phyloP scores from a whole-genome alignment of 352 stramenopile species.

The Saprolegnia diclina region DNA sequence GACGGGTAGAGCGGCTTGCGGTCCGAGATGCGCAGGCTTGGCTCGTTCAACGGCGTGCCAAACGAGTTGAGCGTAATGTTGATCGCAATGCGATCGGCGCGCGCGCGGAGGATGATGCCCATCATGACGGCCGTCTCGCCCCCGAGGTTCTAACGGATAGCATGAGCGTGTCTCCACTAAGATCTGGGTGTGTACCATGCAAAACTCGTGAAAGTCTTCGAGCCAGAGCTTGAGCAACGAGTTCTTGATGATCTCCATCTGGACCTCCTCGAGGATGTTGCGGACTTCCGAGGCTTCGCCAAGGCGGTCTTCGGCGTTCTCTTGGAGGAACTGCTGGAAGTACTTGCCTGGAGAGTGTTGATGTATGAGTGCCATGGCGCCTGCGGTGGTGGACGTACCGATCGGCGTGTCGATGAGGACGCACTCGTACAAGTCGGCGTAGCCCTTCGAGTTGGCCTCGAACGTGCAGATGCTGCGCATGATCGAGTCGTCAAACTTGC shows the following conservation, averaged over 20 bases:
- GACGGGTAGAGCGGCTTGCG: constrained; percentile 96
- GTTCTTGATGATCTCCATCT: constrained; percentile 99
- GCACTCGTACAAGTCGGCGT: constrained; percentile 98
- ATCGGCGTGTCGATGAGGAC: constrained; percentile 99
- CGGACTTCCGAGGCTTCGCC: constrained; percentile 85
- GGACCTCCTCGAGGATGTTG: constrained; percentile 97
- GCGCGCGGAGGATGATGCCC: constrained; percentile 92
- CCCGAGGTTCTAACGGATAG: constrained; percentile 71
- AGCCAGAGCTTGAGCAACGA: constrained; percentile 98
- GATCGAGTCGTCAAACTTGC: constrained; percentile 98
- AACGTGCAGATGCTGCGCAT: constrained; percentile 99
- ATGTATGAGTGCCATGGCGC: background rate
- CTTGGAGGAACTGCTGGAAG: constrained; percentile 96
- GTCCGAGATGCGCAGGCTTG: constrained; percentile 94
- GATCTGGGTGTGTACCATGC: constrained; percentile 42
- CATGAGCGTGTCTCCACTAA: background rate
- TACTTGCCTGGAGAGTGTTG: constrained; percentile 78
- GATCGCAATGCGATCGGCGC: constrained; percentile 97
- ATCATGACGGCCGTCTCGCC: constrained; percentile 97
- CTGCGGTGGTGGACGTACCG: constrained; percentile 32
- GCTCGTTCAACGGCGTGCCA: constrained; percentile 88
- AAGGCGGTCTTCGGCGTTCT: constrained; percentile 83
- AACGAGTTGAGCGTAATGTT: constrained; percentile 99
- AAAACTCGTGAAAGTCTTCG: constrained; percentile 93
- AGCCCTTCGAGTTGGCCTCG: constrained; percentile 95